phyloP scores from a whole-genome alignment of 2,329 filamentous ascomycete genomes.

The Zymoseptoria pseudotritici region DNA sequence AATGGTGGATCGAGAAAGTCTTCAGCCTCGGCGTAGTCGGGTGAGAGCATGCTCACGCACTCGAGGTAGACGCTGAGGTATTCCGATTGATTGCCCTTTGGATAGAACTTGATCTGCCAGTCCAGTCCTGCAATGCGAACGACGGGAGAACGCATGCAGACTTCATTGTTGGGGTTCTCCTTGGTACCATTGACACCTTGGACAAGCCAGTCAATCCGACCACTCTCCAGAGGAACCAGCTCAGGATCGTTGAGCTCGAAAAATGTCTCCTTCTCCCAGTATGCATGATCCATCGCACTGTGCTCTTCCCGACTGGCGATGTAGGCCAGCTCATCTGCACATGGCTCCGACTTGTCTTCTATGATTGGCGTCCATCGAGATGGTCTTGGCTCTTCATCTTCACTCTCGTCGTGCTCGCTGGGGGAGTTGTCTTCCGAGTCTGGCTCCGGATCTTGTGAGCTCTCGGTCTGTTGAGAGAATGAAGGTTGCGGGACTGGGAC shows the following conservation, averaged over 20 bases:
- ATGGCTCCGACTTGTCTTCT: constrained; percentile 50
- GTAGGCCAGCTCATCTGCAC: constrained; percentile 52
- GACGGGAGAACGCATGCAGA: constrained; percentile 51
- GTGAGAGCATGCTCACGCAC: constrained; percentile 43
- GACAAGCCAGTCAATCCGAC: constrained; percentile 53
- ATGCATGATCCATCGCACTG: constrained; percentile 50
- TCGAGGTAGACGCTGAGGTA: constrained; percentile 56
- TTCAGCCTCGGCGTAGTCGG: constrained; percentile 17
- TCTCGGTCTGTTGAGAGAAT: neutral
- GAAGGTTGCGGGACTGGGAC: neutral
- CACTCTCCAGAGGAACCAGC: constrained; percentile 45
- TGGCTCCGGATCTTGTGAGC: neutral
- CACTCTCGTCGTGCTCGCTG: constrained; percentile 23
- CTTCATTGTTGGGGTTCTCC: constrained; percentile 51
- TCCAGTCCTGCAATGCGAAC: constrained; percentile 53
- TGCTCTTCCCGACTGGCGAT: constrained; percentile 46
- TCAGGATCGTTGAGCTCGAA: constrained; percentile 52
- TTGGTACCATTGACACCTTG: constrained; percentile 53
- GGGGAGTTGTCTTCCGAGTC: constrained; percentile 13
- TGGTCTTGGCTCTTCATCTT: constrained; percentile 28
- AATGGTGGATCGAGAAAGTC: constrained; percentile 23
- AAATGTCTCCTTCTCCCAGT: constrained; percentile 54
- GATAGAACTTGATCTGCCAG: constrained; percentile 61
- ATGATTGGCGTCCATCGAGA: constrained; percentile 36
- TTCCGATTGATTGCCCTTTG: constrained; percentile 51